phyloP scores from a whole-genome alignment of 129 eudicot genomes.

The Glebionis coronaria region DNA sequence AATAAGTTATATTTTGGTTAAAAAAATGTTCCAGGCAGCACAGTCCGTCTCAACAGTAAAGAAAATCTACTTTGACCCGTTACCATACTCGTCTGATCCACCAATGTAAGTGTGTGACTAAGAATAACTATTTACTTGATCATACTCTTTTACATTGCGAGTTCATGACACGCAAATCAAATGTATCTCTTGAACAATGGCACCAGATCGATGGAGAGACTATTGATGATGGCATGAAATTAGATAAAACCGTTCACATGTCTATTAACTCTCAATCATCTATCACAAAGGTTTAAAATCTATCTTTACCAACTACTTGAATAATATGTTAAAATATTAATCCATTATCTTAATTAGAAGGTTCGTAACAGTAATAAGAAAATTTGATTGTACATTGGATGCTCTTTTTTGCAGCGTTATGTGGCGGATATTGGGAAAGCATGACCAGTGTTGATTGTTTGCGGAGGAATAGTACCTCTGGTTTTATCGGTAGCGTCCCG shows the following conservation, averaged over 20 bases:
- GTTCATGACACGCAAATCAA: slow-evolving; percentile 73
- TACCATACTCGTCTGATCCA: too few relatives aligned
- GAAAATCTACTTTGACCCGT: too few relatives aligned
- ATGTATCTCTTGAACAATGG: slow-evolving; percentile 80
- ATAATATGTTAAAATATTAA: background rate
- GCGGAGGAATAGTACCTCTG: slow-evolving; percentile 88
- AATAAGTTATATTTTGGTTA: too few relatives aligned
- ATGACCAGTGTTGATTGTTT: slow-evolving; percentile 93
- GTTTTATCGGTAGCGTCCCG: slow-evolving; percentile 64
- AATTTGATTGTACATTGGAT: background rate
- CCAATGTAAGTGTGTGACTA: too few relatives aligned
- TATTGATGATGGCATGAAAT: slow-evolving; percentile 57
- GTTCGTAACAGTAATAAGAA: slow-evolving; percentile 4
- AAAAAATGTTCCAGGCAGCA: too few relatives aligned
- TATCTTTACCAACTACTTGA: background rate
- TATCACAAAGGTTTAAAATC: slow-evolving; percentile 65
- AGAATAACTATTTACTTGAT: background rate
- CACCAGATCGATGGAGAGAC: slow-evolving; percentile 88
- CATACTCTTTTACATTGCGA: slow-evolving; percentile 47
- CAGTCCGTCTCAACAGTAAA: too few relatives aligned
- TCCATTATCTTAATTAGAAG: background rate
- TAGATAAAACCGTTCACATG: slow-evolving; percentile 77
- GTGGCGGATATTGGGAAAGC: slow-evolving; percentile 90
- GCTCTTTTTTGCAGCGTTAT: slow-evolving; percentile 62
- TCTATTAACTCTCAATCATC: slow-evolving; percentile 72